These are phyloP conservation scores for Candida nitratophila DNA, from an alignment of 805 yeast genomes.

Conservation along the genomic window DNA sequence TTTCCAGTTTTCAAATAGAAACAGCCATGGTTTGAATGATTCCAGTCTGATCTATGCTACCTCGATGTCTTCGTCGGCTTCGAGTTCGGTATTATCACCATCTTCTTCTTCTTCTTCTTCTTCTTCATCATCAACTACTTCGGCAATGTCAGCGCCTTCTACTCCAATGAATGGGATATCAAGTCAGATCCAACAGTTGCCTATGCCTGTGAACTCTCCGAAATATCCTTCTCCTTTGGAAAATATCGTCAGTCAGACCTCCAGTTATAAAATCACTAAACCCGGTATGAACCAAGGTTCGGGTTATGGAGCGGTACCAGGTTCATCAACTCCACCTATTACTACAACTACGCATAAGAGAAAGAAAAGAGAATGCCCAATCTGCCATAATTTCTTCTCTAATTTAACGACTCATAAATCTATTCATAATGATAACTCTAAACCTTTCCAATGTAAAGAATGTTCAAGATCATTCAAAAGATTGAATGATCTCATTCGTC, in stretches of 20 bases:
- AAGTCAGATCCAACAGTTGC: slow-evolving; percentile 2
- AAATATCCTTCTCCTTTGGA: neutral
- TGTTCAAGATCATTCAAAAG: slow-evolving; percentile 85
- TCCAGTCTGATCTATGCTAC: neutral
- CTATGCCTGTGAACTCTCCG: slow-evolving; percentile 1
- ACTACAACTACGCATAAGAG: slow-evolving; percentile 12
- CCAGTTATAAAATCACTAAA: neutral
- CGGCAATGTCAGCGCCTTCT: slow-evolving; percentile 3
- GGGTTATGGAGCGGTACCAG: too few species aligned
- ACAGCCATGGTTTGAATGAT: neutral
- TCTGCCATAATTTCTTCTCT: slow-evolving; percentile 46
- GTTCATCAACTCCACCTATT: slow-evolving; percentile 2
- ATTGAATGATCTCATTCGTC: slow-evolving; percentile 80
- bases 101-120: neutral
- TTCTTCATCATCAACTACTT: neutral
- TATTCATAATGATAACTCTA: slow-evolving; percentile 64
- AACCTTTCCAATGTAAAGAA: slow-evolving; percentile 73
- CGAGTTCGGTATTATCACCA: too few species aligned
- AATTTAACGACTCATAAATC: slow-evolving; percentile 81
- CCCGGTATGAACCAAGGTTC: too few species aligned
- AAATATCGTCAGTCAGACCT: neutral
- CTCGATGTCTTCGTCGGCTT: neutral
- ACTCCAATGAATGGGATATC: neutral
- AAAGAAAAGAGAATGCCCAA: slow-evolving; percentile 30
- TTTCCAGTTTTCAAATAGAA: neutral